A percentile compares a stretch with the other conserved stretches of the same genome.
Conservation (phyloP, 495 filamentous ascomycete genomes). For the Trichoderma orchidacearum region DNA sequence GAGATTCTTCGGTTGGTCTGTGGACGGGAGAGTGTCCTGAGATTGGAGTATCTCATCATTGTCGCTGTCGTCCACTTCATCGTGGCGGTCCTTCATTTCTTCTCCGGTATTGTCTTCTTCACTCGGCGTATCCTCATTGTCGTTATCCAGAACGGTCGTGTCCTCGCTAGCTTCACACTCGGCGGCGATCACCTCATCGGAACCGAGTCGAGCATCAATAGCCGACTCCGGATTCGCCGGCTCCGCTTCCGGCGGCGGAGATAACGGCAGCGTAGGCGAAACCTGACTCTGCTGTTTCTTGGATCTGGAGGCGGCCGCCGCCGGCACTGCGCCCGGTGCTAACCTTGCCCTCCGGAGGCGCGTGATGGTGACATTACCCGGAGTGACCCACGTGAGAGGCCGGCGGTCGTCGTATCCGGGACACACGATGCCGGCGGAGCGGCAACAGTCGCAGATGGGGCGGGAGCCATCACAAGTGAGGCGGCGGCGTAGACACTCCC, state of each 20-base stretch:
- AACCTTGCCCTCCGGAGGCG: neutral
- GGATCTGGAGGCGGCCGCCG: neutral
- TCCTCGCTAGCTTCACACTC: no score
- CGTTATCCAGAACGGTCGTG: no score
- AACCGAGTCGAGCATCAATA: no score
- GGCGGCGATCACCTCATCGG: no score
- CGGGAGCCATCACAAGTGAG: conserved; percentile 18
- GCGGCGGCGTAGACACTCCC: conserved; percentile 24
- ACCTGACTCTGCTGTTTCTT: no score
- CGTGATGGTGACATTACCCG: conserved; percentile 13
- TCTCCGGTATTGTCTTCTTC: neutral
- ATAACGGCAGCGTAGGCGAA: no score
- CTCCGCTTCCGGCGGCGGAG: no score
- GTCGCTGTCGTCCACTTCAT: conserved; percentile 10
- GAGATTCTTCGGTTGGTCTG: no score
- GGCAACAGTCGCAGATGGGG: conserved; percentile 17
- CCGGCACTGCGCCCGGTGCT: neutral
- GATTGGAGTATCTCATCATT: neutral
- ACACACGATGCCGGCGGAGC: conserved; percentile 12
- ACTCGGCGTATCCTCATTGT: no score
- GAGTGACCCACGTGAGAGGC: conserved; percentile 15
- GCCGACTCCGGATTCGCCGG: no score
- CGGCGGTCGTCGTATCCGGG: conserved; percentile 18
- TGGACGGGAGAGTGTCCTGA: neutral
- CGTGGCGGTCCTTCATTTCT: conserved; percentile 11